Evolutionary conservation across 169 alveolate species (phyloP), one percentile per base, ranked within the genome.

Genomic region (Plasmodium coatneyi): DNA sequence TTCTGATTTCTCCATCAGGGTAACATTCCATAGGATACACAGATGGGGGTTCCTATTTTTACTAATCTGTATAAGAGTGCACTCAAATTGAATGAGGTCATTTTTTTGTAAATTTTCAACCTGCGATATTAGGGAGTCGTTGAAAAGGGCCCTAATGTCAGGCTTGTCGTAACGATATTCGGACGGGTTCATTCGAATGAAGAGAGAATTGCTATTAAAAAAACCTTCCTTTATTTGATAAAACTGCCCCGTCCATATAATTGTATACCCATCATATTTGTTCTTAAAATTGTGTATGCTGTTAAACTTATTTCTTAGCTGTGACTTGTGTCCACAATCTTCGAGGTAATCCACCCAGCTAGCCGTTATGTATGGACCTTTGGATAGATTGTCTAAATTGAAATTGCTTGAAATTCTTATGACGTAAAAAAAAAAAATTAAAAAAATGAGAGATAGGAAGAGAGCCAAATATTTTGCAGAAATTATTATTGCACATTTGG

Each of bases 391-490:
- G 28, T 84, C 92, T 5, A 84, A 52, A 74, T 84, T 84, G 30
- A 84, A 72, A 84, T 71, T n/a, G 49, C 36, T 84, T 12, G 71
- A 43, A 72, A 72, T 84, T 74, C 92, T 84, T 72, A 84, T 46
- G 34, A 84, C 49, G 25, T 84, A 84, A 84, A 84, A 84, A 52
- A 84, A 84, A 72, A 84, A 84, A n/a, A 84, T 84, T 28, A 84
- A 43, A 84, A 84, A 84, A 49, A 84, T 74, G 5, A 84, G 80
- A 9, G 84, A 84, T 6, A 84, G 22, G 22, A 84, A 84, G 49
- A 84, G 60, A 49, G 70, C 92, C 41, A 84, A 84, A 84, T 84
- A 84, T 84, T 84, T 84, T 22, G 76, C 92, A 5, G 92, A 84
- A 32, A 84, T 43, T 46, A 84, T 84, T 25, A 84, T 84, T 72